Conservation (phyloP, 2,329 filamentous ascomycete species). For the Nigrospora osmanthi region DNA sequence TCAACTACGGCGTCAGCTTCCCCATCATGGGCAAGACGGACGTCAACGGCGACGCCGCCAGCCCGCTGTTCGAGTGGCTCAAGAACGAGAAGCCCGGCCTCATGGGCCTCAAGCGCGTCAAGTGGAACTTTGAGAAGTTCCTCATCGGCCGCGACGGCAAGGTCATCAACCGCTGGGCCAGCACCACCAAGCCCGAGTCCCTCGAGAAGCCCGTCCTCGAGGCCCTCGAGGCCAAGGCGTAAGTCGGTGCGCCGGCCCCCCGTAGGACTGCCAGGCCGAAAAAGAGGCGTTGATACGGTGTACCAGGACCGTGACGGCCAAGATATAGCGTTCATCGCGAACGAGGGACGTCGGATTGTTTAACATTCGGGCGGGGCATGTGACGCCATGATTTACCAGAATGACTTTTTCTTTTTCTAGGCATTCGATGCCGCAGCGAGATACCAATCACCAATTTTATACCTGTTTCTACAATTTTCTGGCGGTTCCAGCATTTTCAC, state of each 20-base stretch:
- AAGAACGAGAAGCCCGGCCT: conserved; percentile 70
- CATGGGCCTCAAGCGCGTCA: conserved; percentile 81
- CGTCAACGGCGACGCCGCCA: conserved; percentile 79
- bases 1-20: conserved; percentile 93
- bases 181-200: conserved; percentile 75
- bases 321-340: background rate
- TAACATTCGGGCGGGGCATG: no score
- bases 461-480: no score
- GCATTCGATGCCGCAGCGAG: no score
- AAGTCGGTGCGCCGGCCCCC: conserved; percentile 12
- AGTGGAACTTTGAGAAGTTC: conserved; percentile 99
- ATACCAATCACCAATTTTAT: no score
- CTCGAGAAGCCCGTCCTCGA: conserved; percentile 70
- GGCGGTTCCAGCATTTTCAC: background rate
- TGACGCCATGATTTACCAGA: no score
- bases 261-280: background rate
- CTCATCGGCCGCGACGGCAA: conserved; percentile 77
- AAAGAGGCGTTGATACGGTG: background rate
- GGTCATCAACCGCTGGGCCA: conserved; percentile 81
- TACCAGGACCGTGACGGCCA: background rate
- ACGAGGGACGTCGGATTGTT: no score
- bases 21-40: conserved; percentile 88
- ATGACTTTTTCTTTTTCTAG: no score
- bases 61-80: conserved; percentile 72
- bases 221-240: conserved; percentile 54